Conservation (phyloP, 495 filamentous ascomycete species). For the Hypomontagnella submonticulosa region DNA sequence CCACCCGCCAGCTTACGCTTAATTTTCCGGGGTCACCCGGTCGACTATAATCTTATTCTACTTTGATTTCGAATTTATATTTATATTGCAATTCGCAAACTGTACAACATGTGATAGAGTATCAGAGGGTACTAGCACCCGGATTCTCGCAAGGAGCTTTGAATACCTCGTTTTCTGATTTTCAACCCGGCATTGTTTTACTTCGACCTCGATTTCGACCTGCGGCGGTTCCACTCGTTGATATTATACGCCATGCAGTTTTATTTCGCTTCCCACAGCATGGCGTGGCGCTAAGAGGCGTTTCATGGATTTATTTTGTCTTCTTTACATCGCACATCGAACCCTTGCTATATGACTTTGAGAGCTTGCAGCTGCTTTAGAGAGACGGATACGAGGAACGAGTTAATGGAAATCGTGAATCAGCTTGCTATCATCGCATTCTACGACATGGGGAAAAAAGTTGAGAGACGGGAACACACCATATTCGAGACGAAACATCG, state of each 20-base stretch:
- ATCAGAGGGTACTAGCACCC: conserved; percentile 16
- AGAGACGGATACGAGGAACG: conserved; percentile 48
- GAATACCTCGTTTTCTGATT: conserved; percentile 38
- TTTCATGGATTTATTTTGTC: conserved; percentile 32
- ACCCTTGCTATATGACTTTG: conserved; percentile 22
- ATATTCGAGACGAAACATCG: conserved; percentile 34
- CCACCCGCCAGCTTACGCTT: not conserved
- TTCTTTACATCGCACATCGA: conserved; percentile 9
- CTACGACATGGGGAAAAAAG: conserved; percentile 29
- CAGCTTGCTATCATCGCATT: conserved; percentile 30
- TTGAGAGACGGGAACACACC: conserved; percentile 23
- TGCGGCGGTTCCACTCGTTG: conserved; percentile 35
- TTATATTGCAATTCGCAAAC: conserved; percentile 26
- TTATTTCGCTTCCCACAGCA: conserved; percentile 33
- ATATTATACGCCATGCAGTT: conserved; percentile 42
- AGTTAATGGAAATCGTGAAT: conserved; percentile 39
- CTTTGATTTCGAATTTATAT: conserved; percentile 12
- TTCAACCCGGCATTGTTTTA: conserved; percentile 33
- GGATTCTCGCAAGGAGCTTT: conserved; percentile 11
- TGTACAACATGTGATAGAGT: conserved; percentile 37
- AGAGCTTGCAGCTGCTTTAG: conserved; percentile 25
- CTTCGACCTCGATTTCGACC: conserved; percentile 22
- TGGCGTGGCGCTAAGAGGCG: conserved; percentile 46
- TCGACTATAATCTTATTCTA: conserved; percentile 8
- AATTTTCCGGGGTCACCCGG: not conserved